phyloP scores from a whole-genome alignment of 164 flowering plant genomes.

The Magnolia changhungtana region DNA sequence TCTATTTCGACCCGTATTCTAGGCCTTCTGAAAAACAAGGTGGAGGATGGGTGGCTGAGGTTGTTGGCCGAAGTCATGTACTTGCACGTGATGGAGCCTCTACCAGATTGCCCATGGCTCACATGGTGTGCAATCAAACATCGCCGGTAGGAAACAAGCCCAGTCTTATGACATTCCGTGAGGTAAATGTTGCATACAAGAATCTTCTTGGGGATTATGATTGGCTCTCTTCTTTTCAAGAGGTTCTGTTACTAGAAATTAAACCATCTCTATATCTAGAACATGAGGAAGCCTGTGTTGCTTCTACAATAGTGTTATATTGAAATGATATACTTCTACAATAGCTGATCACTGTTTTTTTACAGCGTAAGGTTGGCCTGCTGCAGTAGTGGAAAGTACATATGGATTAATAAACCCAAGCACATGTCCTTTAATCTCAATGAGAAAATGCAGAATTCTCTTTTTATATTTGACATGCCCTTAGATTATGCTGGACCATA shows the following conservation, averaged over 20 bases:
- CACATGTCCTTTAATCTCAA: too few relatives aligned
- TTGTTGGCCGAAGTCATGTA: conserved; percentile 76
- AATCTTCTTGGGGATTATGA: not conserved
- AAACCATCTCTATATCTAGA: not conserved
- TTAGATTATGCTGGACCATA: too few relatives aligned
- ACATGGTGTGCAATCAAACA: conserved; percentile 96
- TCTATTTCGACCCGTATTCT: conserved; percentile 95
- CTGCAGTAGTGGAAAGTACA: too few relatives aligned
- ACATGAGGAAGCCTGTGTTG: not conserved
- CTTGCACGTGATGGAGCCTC: conserved; percentile 68
- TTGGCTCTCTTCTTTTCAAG: not conserved
- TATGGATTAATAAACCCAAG: too few relatives aligned
- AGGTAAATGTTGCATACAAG: conserved; percentile 41
- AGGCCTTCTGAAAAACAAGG: conserved; percentile 95
- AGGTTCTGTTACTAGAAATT: not conserved
- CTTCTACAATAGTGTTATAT: not conserved
- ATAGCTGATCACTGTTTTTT: too few relatives aligned
- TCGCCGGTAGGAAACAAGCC: conserved; percentile 94
- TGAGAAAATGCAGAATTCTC: too few relatives aligned
- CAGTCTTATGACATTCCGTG: conserved; percentile 96
- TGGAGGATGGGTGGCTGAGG: conserved; percentile 99
- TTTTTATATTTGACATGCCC: too few relatives aligned
- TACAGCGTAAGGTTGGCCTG: too few relatives aligned
- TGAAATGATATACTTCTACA: too few relatives aligned
- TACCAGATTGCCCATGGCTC: conserved; percentile 85